Base-by-base conservation (phyloP, 192 early-diverging fungal species). In the Dispira parvispora region DNA sequence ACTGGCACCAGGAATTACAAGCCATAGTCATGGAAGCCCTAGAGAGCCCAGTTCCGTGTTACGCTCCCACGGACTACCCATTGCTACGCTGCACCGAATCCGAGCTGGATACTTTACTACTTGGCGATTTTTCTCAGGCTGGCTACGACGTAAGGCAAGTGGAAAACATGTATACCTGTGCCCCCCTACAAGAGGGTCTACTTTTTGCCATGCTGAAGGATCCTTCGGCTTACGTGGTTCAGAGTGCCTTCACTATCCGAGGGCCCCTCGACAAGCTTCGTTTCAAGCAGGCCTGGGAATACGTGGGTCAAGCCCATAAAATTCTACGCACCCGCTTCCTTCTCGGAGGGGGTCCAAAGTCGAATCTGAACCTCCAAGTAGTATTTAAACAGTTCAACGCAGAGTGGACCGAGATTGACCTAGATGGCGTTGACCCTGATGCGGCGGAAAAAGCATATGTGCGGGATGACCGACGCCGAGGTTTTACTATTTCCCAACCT, bases 161-260 rank as follows among this genome's bases (percentile, higher is more conserved):
- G 18, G 25, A 57, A 57, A 57, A n/a, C 25, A 27, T 57, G 32
- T 57, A 42, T 18, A 18, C 11, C 10, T 57, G 55, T 18, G 18
- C n/a, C 8, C 27, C 55, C 6, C 8, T 26, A 27, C 27, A 26
- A 27, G 27, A 25, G 28, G 55, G 28, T 0, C 10, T 57, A 11
- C 26, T 52, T 9, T 26, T 25, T 20, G 50, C 50, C 18, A 43
- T 38, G 26, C 42, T 61, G 11, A 43, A 61, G 16, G 58, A 61
- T 38, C 58, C 58, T n/a, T 23, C 42, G 16, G 58, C 58, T 3
- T 61, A 61, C n/a, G 45, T 61, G 58, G 58, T 61, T 5, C 58
- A 61, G 18, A 20, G n/a, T n/a, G 10, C 58, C 43, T 43, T 61
- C 14, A 21, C 11, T 14, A 45, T 61, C 16, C 12, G 3, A 6